Base-by-base conservation (phyloP, 805 yeast genomes). In the Ogataea neopini region DNA sequence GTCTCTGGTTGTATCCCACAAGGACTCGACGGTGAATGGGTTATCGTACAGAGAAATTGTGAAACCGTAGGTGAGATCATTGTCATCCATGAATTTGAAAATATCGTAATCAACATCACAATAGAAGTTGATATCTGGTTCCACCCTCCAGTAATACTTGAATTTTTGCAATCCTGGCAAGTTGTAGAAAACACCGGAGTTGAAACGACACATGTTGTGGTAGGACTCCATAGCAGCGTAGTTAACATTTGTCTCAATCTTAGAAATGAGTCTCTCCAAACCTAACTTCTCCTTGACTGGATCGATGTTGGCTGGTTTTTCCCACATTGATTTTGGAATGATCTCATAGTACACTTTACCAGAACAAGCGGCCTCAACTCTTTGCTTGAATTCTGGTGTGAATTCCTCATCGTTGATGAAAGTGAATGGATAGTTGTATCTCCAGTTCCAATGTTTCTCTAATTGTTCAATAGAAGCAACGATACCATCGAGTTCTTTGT, bases 141-240 rank as follows among this genome's bases (percentile, higher is more conserved):
- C 97, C 30, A 90, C 91, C 67, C 96, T 82, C 97, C 96, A 90
- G 74, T 88, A 88, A 78, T 85, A 89, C 60, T 84, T 87, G 75
- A 84, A 90, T 20, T 81, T 79, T 50, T 73, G 69, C 67, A 89
- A 61, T 42, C 82, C 68, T 43, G 77, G 79, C 62, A 87, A 88
- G 64, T 84, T 75, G 78, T 82, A 88, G 72, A 88, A 86, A 64
- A 84, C 85, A 0, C 96, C 96, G 14, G 90, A 80, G 66, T 86
- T 90, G 68, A 79, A 89, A 56, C 97, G 79, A 68, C 96, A 89
- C 96, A 90, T 87, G 69, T 87, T 92, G 62, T 96, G 81, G 70
- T 88, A 89, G 14, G 90, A 75, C 52, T 78, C 83, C 11, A 84
- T 74, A 48, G 75, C 85, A 45, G 95, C 96, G 64, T 88, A 89